Conservation (phyloP, 2,329 filamentous ascomycete genomes). For the Gremmenia infestans region DNA sequence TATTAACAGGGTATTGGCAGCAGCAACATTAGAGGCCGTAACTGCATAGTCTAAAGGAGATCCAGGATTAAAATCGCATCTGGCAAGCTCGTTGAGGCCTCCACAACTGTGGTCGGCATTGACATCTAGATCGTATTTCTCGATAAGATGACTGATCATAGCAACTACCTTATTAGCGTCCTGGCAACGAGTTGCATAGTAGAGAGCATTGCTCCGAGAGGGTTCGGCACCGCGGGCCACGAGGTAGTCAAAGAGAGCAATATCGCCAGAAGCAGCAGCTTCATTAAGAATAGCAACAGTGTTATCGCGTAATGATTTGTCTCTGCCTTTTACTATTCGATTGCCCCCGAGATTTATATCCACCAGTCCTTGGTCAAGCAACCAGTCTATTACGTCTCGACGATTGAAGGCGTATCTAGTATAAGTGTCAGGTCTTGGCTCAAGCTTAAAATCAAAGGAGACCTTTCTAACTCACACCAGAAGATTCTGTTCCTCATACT, state of each 20-base stretch:
- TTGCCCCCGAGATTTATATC: slow-evolving; percentile 5
- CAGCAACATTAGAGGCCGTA: neutral
- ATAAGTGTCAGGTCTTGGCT: neutral
- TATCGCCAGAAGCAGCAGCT: slow-evolving; percentile 4
- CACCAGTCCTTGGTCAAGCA: slow-evolving; percentile 11
- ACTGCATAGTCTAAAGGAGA: neutral
- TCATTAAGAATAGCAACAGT: slow-evolving; percentile 7
- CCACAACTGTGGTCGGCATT: neutral
- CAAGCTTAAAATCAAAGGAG: neutral
- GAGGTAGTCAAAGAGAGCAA: slow-evolving; percentile 7
- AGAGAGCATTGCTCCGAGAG: slow-evolving; percentile 5
- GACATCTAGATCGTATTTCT: slow-evolving; percentile 7
- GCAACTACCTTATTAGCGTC: neutral
- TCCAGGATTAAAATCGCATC: neutral
- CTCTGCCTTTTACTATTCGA: neutral
- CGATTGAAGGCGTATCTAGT: neutral
- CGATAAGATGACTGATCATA: slow-evolving; percentile 7
- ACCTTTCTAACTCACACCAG: neutral
- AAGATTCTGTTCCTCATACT: neutral
- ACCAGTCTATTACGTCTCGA: slow-evolving; percentile 7
- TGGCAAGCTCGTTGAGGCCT: slow-evolving; percentile 1
- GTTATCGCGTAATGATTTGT: neutral
- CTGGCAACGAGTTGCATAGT: neutral
- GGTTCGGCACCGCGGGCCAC: slow-evolving; percentile 3
- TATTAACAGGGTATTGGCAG: slow-evolving; percentile 1